These are phyloP conservation scores for Solanum bulbocastanum DNA, from an alignment of 257 asterid species.

Conservation along the genomic window DNA sequence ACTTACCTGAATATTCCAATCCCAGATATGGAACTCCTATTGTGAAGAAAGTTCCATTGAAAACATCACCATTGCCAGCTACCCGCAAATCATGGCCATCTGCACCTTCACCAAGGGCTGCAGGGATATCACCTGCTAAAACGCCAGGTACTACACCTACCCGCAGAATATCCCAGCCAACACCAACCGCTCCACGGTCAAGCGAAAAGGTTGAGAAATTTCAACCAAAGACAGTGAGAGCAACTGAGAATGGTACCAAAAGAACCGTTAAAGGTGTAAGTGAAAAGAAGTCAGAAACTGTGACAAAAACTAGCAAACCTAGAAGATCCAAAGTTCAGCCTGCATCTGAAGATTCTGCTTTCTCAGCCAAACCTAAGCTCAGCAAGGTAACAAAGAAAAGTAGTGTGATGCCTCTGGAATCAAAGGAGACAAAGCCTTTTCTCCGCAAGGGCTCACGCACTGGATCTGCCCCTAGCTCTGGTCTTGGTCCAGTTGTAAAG, in stretches of 20 bases:
- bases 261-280: constrained; percentile 31
- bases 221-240: constrained; percentile 35
- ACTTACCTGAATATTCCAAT: constrained; percentile 34
- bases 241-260: constrained; percentile 32
- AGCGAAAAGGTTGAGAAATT: constrained; percentile 44
- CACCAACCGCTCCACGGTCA: constrained; percentile 32
- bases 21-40: constrained; percentile 47
- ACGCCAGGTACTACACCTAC: constrained; percentile 40
- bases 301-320: constrained; percentile 37
- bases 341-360: constrained; percentile 35
- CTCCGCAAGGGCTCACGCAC: constrained; percentile 74
- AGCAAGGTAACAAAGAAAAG: constrained; percentile 78
- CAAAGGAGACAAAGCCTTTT: constrained; percentile 56
- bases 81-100: constrained; percentile 89
- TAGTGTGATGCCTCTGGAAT: constrained; percentile 84
- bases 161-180: constrained; percentile 57
- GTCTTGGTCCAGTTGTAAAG: constrained; percentile 20
- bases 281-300: constrained; percentile 48
- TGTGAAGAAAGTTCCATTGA: constrained; percentile 43
- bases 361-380: constrained; percentile 47
- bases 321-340: constrained; percentile 42
- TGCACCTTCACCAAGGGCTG: constrained; percentile 49
- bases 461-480: constrained; percentile 17
- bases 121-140: constrained; percentile 53
- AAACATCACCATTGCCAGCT: constrained; percentile 58